Evolutionary conservation across 129 eudicot genomes (phyloP).

Genomic region (Tagetes patula): DNA sequence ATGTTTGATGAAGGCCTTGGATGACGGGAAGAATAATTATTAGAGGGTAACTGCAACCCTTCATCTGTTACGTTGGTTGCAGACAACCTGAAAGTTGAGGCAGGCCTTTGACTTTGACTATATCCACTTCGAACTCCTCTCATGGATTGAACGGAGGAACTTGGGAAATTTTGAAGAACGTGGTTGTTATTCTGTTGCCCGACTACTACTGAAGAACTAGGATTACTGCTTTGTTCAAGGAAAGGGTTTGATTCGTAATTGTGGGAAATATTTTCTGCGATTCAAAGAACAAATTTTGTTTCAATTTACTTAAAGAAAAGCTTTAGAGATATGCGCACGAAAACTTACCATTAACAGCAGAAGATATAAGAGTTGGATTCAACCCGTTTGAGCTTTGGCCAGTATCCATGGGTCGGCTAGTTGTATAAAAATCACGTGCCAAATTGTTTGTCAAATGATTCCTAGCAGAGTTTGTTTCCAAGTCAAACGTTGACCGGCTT

Average conservation of each 20-base stretch:
- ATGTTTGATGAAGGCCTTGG: slow-evolving; percentile 40
- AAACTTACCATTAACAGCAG: slow-evolving; percentile 42
- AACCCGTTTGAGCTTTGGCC: slow-evolving; percentile 43
- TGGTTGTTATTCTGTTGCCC: slow-evolving; percentile 48
- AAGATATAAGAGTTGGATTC: slow-evolving; percentile 36
- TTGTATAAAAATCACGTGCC: slow-evolving; percentile 38
- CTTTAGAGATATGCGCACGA: slow-evolving; percentile 22
- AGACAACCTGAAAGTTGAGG: slow-evolving; percentile 48
- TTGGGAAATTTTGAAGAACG: slow-evolving; percentile 40
- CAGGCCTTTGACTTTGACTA: slow-evolving; percentile 52
- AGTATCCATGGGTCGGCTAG: slow-evolving; percentile 47
- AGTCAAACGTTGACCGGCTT: slow-evolving; percentile 54
- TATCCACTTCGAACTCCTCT: slow-evolving; percentile 53
- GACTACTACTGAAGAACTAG: slow-evolving; percentile 41
- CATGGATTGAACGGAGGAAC: slow-evolving; percentile 38
- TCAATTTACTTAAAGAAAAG: background rate
- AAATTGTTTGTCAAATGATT: slow-evolving; percentile 43
- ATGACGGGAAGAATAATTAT: slow-evolving; percentile 53
- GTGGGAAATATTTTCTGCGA: slow-evolving; percentile 33
- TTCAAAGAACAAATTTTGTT: slow-evolving; percentile 10
- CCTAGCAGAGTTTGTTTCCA: slow-evolving; percentile 51
- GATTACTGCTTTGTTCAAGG: slow-evolving; percentile 38
- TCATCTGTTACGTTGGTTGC: slow-evolving; percentile 59
- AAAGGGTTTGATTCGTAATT: slow-evolving; percentile 43
- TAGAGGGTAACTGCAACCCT: slow-evolving; percentile 43